These are phyloP conservation scores for Senna tora DNA, from an alignment of 306 rosid species.

Conservation along the genomic window DNA sequence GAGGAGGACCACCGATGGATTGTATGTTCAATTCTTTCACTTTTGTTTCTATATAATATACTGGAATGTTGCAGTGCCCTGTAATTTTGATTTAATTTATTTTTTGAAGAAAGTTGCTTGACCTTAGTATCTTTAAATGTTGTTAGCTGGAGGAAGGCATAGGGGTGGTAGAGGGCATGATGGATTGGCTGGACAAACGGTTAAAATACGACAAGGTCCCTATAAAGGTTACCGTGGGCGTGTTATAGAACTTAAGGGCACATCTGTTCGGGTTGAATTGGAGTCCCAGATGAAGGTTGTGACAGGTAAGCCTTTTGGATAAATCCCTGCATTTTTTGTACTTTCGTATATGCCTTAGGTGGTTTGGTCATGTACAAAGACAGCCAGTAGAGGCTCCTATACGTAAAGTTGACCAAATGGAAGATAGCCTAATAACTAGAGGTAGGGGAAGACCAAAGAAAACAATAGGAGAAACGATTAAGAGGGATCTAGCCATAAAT, in stretches of 20 bases:
- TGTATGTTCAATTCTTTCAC: conserved; percentile 51
- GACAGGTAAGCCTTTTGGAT: conserved; percentile 64
- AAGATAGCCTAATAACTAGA: too few species aligned
- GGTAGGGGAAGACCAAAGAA: too few species aligned
- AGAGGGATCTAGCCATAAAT: too few species aligned
- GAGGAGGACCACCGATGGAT: conserved; percentile 70
- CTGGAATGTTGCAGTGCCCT: background rate
- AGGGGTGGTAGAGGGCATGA: conserved; percentile 97
- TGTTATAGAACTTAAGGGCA: conserved; percentile 82
- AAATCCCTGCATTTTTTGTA: conserved; percentile 1
- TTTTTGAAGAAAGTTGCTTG: conserved; percentile 13
- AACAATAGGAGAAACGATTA: too few species aligned
- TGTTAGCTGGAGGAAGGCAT: conserved; percentile 86
- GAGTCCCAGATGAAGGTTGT: conserved; percentile 99
- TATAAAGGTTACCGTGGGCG: conserved; percentile 97
- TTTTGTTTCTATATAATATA: conserved; percentile 3
- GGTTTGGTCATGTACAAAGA: too few species aligned
- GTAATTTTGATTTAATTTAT: conserved; percentile 9
- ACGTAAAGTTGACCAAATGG: too few species aligned
- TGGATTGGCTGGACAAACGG: conserved; percentile 78
- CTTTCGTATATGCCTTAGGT: too few species aligned
- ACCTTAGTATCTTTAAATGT: conserved; percentile 37
- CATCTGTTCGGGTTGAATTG: conserved; percentile 82
- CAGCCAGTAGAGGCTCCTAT: too few species aligned
- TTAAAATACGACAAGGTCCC: conserved; percentile 87